A percentile compares a stretch with the other conserved stretches of the same genome.
phyloP scores from a whole-genome alignment of 148 eudicot genomes.

The Vaccinium myrtillus region DNA sequence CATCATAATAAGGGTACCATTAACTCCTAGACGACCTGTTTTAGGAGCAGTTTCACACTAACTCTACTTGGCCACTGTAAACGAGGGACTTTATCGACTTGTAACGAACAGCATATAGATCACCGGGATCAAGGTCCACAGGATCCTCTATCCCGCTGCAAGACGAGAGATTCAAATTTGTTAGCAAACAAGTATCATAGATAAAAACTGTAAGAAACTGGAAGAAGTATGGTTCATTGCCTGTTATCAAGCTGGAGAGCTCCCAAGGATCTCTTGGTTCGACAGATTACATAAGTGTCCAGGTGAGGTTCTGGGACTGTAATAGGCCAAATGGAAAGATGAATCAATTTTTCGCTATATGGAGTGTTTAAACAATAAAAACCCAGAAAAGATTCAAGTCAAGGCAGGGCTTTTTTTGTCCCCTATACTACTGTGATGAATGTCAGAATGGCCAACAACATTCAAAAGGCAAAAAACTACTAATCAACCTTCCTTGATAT shows the following conservation, averaged over 20 bases:
- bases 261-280: constrained; percentile 71
- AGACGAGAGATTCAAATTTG: neutral
- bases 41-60: constrained; percentile 46
- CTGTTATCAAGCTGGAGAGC: constrained; percentile 82
- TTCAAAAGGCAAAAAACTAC: neutral
- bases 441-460: neutral
- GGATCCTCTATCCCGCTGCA: constrained; percentile 76
- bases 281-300: constrained; percentile 76
- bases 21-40: neutral
- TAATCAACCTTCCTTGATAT: neutral
- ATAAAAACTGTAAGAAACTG: neutral
- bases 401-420: neutral
- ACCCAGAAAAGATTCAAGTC: neutral
- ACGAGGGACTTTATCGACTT: constrained; percentile 76
- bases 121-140: constrained; percentile 73
- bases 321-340: neutral
- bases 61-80: constrained; percentile 70
- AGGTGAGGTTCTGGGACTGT: constrained; percentile 73
- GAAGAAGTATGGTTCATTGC: constrained; percentile 23
- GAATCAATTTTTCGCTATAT: neutral
- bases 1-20: neutral
- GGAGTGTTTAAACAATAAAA: too few relatives aligned
- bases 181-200: constrained; percentile 7
- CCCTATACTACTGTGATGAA: neutral
- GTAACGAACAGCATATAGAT: constrained; percentile 81